Evolutionary conservation across 176 grass and related monocot species (phyloP).

Genomic region (Aegilops bicornis): DNA sequence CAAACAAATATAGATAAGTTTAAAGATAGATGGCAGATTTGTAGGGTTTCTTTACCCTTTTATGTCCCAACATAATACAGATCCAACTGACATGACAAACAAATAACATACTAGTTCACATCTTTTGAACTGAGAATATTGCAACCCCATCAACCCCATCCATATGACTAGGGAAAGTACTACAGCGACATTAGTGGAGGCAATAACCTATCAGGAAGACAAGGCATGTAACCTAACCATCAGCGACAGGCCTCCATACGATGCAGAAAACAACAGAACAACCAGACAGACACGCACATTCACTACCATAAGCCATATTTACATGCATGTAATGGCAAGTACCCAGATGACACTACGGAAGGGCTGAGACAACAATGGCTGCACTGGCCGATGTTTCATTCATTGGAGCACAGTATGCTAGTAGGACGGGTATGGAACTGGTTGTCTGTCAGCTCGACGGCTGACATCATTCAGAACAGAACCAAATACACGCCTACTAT

Average conservation of each 20-base stretch:
- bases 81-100: slow-evolving; percentile 6
- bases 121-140: slow-evolving; percentile 4
- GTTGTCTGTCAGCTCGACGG: slow-evolving; percentile 34
- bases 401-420: slow-evolving; percentile 31
- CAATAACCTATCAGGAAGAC: slow-evolving; percentile 10
- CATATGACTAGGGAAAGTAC: slow-evolving; percentile 25
- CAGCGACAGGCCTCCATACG: neutral
- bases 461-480: slow-evolving; percentile 71
- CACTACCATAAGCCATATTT: slow-evolving; percentile 49
- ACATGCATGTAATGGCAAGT: slow-evolving; percentile 37
- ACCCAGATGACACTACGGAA: slow-evolving; percentile 34
- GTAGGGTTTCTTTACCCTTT: neutral
- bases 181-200: slow-evolving; percentile 1
- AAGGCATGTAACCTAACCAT: slow-evolving; percentile 24
- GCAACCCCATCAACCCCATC: slow-evolving; percentile 24
- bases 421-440: slow-evolving; percentile 59
- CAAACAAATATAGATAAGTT: slow-evolving; percentile 11
- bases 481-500: slow-evolving; percentile 77
- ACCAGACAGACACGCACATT: neutral
- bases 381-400: slow-evolving; percentile 12
- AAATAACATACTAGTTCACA: slow-evolving; percentile 25
- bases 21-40: neutral
- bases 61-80: slow-evolving; percentile 17
- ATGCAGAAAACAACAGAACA: slow-evolving; percentile 22
- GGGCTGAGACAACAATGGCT: slow-evolving; percentile 27